These are phyloP conservation scores for Peronospora destructor DNA, from an alignment of 352 stramenopile species.

Conservation along the genomic window DNA sequence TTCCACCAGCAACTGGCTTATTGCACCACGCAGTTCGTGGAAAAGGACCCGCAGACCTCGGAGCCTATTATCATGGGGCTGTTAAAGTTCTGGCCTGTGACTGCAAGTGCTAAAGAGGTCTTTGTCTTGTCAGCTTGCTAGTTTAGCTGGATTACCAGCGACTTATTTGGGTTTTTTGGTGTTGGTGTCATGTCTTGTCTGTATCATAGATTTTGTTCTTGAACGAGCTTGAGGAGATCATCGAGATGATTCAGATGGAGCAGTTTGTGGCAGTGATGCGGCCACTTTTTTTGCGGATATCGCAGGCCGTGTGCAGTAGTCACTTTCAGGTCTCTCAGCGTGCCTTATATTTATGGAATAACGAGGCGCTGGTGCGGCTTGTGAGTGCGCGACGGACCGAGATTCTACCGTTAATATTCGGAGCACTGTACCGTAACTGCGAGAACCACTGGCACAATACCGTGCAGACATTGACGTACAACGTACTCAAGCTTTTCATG, in stretches of 20 bases:
- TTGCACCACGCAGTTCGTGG: constrained; percentile 98
- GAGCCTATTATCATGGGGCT: constrained; percentile 91
- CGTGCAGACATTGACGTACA: constrained; percentile 88
- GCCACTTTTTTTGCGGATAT: constrained; percentile 69
- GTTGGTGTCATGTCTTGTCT: constrained; percentile 47
- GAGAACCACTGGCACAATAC: constrained; percentile 92
- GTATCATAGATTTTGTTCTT: constrained; percentile 88
- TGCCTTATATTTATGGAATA: constrained; percentile 98
- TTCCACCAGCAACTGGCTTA: constrained; percentile 99
- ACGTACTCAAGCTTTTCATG: constrained; percentile 72
- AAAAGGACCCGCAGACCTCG: constrained; percentile 96
- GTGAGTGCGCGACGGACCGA: constrained; percentile 91
- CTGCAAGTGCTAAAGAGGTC: constrained; percentile 85
- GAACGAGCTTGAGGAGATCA: constrained; percentile 98
- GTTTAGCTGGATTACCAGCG: not conserved
- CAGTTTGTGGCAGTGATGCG: constrained; percentile 68
- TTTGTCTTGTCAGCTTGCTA: not conserved
- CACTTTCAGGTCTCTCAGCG: constrained; percentile 96
- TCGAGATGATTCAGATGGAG: constrained; percentile 91
- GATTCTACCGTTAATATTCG: constrained; percentile 94
- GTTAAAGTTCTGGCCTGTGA: constrained; percentile 94
- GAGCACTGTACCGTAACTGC: constrained; percentile 78
- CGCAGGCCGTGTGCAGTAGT: constrained; percentile 87
- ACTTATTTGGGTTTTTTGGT: constrained; percentile 14
- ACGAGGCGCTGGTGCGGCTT: constrained; percentile 94